These are phyloP conservation scores for Kluyveromyces nonfermentans DNA, from an alignment of 805 yeast genomes.

Conservation along the genomic window DNA sequence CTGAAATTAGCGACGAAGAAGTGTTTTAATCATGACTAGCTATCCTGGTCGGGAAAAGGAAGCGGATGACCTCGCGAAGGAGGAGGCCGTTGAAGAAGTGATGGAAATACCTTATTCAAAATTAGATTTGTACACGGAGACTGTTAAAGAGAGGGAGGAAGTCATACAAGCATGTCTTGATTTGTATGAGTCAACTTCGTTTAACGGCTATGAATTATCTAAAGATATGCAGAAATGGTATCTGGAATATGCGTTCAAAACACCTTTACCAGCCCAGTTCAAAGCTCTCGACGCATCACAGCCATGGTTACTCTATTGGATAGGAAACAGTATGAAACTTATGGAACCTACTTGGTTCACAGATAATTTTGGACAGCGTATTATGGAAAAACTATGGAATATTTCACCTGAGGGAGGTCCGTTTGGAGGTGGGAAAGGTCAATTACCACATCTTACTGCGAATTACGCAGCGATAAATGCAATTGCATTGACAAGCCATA, in stretches of 20 bases:
- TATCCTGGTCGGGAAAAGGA: constrained; percentile 19
- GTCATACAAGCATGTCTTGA: constrained; percentile 16
- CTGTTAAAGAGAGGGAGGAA: constrained; percentile 19
- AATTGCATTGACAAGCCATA: constrained; percentile 43
- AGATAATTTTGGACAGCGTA: constrained; percentile 21
- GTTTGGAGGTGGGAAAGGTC: constrained; percentile 79
- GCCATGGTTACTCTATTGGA: constrained; percentile 88
- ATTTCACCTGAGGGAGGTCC: constrained; percentile 44
- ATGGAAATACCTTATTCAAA: constrained; percentile 11
- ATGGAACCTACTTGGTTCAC: constrained; percentile 29
- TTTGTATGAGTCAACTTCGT: constrained; percentile 6
- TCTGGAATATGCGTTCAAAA: constrained; percentile 32
- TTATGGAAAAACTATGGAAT: constrained; percentile 24
- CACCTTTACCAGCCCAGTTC: constrained; percentile 43
- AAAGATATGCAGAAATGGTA: constrained; percentile 36
- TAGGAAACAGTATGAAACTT: constrained; percentile 43
- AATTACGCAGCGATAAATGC: constrained; percentile 70
- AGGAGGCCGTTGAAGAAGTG: constrained; percentile 6
- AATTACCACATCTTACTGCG: constrained; percentile 76
- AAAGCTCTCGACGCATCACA: constrained; percentile 74
- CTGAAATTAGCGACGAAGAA: constrained; percentile 1
- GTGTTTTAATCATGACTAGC: constrained; percentile 10
- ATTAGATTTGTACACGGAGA: constrained; percentile 24
- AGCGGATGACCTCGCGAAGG: constrained; percentile 6
- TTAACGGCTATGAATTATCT: constrained; percentile 8